Evolutionary conservation across 2,329 filamentous ascomycete species (phyloP).

Genomic region (Scytalidium lignicola): DNA sequence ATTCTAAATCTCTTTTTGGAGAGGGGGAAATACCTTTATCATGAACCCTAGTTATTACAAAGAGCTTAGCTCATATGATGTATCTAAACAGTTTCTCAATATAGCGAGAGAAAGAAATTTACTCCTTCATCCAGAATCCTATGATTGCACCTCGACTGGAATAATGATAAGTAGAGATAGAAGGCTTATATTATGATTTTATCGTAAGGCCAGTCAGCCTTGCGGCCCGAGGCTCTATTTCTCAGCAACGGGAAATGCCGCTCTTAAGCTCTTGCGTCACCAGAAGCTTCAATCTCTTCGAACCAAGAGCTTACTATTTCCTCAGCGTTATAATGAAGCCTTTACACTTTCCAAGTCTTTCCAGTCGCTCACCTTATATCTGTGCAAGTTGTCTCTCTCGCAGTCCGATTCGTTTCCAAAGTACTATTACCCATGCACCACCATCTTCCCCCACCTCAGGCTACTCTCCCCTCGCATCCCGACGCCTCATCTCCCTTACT

Average conservation of each 20-base stretch:
- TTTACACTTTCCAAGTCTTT: constrained; percentile 5
- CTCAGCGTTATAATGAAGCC: constrained; percentile 15
- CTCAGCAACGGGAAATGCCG: background rate
- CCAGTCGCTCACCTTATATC: constrained; percentile 12
- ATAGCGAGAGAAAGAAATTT: too few relatives aligned
- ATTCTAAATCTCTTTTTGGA: too few relatives aligned
- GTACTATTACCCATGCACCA: constrained; percentile 14
- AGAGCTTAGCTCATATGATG: too few relatives aligned
- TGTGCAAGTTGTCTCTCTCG: constrained; percentile 17
- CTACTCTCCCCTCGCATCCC: constrained; percentile 59
- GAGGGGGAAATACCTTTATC: too few relatives aligned
- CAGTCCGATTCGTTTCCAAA: constrained; percentile 4
- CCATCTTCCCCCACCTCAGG: constrained; percentile 41
- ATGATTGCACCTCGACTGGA: too few relatives aligned
- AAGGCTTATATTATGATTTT: too few relatives aligned
- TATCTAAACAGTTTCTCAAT: too few relatives aligned
- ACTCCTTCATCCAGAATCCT: too few relatives aligned
- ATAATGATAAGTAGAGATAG: too few relatives aligned
- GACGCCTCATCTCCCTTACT: constrained; percentile 72
- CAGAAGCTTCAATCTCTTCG: background rate
- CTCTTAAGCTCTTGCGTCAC: background rate
- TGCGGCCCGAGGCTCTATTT: background rate
- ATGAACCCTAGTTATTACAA: too few relatives aligned
- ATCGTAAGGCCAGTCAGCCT: too few relatives aligned
- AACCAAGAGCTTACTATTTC: background rate